Conservation (phyloP, 2,329 filamentous ascomycete species). For the Dactylellina leptospora region DNA sequence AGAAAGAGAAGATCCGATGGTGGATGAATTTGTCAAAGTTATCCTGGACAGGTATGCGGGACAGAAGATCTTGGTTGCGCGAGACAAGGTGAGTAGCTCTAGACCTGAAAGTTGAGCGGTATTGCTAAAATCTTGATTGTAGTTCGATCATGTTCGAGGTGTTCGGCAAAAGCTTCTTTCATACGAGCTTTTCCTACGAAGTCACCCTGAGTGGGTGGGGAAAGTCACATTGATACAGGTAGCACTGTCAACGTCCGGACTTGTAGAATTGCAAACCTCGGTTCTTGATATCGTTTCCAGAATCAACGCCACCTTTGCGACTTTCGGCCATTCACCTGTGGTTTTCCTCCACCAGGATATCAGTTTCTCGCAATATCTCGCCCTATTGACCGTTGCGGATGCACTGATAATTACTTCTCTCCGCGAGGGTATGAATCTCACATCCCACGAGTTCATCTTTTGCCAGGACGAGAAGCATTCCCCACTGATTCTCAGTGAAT, state of each 20-base stretch:
- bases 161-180: constrained; percentile 92
- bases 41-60: constrained; percentile 85
- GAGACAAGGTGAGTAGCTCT: constrained; percentile 72
- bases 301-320: constrained; percentile 91
- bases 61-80: constrained; percentile 89
- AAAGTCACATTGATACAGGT: constrained; percentile 88
- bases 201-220: constrained; percentile 87
- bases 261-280: constrained; percentile 83
- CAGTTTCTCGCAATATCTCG: constrained; percentile 90
- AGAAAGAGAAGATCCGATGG: constrained; percentile 76
- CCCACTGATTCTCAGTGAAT: constrained; percentile 90
- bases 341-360: constrained; percentile 96
- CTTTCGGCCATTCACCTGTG: constrained; percentile 87
- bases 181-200: constrained; percentile 92
- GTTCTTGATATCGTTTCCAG: constrained; percentile 94
- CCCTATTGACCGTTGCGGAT: constrained; percentile 86
- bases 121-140: constrained; percentile 6
- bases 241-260: constrained; percentile 86
- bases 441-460: constrained; percentile 90
- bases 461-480: constrained; percentile 94
- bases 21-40: constrained; percentile 78
- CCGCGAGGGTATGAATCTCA: constrained; percentile 96
- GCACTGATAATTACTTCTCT: constrained; percentile 93
- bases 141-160: constrained; percentile 85
- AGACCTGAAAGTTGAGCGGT: neutral